Conservation (phyloP, 192 early-diverging fungal genomes). For the Coemansia sp. region DNA sequence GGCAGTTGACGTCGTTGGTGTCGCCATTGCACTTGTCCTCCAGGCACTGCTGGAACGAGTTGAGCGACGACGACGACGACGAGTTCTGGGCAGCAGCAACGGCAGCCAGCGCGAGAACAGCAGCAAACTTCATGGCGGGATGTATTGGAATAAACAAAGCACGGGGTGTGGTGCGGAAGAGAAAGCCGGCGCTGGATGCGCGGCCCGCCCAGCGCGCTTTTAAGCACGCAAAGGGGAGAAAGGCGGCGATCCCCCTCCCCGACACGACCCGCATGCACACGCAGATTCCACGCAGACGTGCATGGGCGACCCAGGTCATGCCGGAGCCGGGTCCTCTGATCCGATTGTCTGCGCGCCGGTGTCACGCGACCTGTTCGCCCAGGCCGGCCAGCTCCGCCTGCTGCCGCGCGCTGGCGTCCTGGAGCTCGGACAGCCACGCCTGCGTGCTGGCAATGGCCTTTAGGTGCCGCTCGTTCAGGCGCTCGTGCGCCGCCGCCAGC, state of each 20-base stretch:
- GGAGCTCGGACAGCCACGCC: conserved; percentile 49
- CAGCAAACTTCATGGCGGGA: conserved; percentile 47
- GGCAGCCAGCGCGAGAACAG: conserved; percentile 23
- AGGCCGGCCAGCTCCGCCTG: conserved; percentile 14
- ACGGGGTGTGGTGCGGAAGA: not conserved
- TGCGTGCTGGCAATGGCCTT: conserved; percentile 47
- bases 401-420: conserved; percentile 25
- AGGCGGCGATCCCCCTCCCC: not conserved
- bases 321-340: conserved; percentile 7
- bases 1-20: conserved; percentile 31
- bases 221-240: not conserved
- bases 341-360: not conserved
- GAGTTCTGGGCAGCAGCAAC: conserved; percentile 23
- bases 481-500: conserved; percentile 15
- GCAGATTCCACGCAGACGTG: not conserved
- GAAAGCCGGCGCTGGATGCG: not conserved
- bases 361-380: conserved; percentile 9
- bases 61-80: conserved; percentile 22
- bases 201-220: not conserved
- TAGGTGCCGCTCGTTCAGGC: conserved; percentile 19
- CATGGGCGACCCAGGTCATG: not conserved
- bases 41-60: conserved; percentile 30
- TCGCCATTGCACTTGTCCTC: conserved; percentile 29
- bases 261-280: not conserved
- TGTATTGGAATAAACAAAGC: not conserved